Evolutionary conservation across 2,329 filamentous ascomycete genomes (phyloP).

Genomic region (Paecilomyces sp.): DNA sequence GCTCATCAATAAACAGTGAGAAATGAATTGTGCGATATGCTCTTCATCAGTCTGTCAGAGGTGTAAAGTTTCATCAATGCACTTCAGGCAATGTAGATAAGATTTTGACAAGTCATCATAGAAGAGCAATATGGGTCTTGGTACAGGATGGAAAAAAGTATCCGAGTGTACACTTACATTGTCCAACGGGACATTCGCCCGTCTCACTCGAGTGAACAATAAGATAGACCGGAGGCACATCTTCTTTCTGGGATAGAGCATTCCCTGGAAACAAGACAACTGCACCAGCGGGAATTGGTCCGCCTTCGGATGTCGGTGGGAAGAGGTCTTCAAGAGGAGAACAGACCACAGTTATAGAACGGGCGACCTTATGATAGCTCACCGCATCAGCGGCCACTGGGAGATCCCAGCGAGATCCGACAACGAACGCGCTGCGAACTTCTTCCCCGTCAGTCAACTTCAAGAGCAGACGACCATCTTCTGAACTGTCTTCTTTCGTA

Average conservation of each 20-base stretch:
- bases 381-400: slow-evolving; percentile 11
- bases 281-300: slow-evolving; percentile 64
- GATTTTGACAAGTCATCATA: slow-evolving; percentile 88
- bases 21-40: slow-evolving; percentile 14
- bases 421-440: slow-evolving; percentile 28
- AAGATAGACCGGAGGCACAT: slow-evolving; percentile 48
- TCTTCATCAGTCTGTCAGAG: slow-evolving; percentile 83
- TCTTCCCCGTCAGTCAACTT: slow-evolving; percentile 30
- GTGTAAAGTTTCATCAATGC: slow-evolving; percentile 74
- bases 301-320: slow-evolving; percentile 63
- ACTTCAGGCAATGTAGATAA: slow-evolving; percentile 99
- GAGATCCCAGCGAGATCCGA: slow-evolving; percentile 32
- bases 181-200: slow-evolving; percentile 78
- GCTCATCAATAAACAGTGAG: slow-evolving; percentile 7
- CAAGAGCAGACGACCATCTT: slow-evolving; percentile 17
- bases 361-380: slow-evolving; percentile 40
- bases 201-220: slow-evolving; percentile 81
- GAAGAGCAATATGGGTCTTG: slow-evolving; percentile 29
- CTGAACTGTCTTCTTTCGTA: slow-evolving; percentile 6
- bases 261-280: slow-evolving; percentile 33
- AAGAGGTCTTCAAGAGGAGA: slow-evolving; percentile 62
- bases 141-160: slow-evolving; percentile 6
- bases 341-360: slow-evolving; percentile 62
- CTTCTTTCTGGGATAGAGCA: slow-evolving; percentile 19
- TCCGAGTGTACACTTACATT: slow-evolving; percentile 64